Base-by-base conservation (phyloP, 306 rosid species). In the Acacia confusa region DNA sequence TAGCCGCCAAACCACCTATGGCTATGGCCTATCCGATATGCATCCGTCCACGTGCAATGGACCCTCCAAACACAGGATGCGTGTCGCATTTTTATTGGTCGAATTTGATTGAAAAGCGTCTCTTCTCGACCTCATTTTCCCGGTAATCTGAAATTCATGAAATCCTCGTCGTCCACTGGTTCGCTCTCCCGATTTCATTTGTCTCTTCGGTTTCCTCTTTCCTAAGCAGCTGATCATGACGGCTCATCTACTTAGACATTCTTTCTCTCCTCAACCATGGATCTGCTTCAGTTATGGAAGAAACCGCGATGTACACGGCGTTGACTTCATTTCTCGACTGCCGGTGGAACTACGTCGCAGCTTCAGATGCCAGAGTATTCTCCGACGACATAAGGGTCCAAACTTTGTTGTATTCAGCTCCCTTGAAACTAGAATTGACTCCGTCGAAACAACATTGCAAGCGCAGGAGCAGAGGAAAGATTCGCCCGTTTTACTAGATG, bases 401-500 rank as follows among this genome's bases (percentile, higher is more conserved):
- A 73, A 75, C 44, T 75, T 92, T 72, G 24, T 73, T 67, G 15
- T 88, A n/a, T 87, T 92, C 0, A 93, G 74, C 81, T 86, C 93
- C 47, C 77, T 89, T 55, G 80, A 82, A 4, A 78, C 88, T 14
- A 77, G 85, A 8, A 75, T 78, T 55, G 77, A 66, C 7, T 75
- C 87, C 7, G 32, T 70, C 43, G 86, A 73, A 32, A 7, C 76
- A 73, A 30, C 24, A 11, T 44, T 77, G 60, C 79, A 22, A 61
- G 82, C 9, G 44, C 74, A n/a, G 24, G 79, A 70, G 17, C 81
- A 84, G 32, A 70, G 9, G 11, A 88, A 80, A 16, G 92, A 91
- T 82, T 79, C 91, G 7, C 91, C 91, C 47, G 75, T 92, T 34
- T 89, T 95, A 5, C 91, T 95, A 61, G 99, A 95, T 45, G 94